Base-by-base conservation (phyloP, 2,329 filamentous ascomycete genomes). In the Trichophyton benhamiae region DNA sequence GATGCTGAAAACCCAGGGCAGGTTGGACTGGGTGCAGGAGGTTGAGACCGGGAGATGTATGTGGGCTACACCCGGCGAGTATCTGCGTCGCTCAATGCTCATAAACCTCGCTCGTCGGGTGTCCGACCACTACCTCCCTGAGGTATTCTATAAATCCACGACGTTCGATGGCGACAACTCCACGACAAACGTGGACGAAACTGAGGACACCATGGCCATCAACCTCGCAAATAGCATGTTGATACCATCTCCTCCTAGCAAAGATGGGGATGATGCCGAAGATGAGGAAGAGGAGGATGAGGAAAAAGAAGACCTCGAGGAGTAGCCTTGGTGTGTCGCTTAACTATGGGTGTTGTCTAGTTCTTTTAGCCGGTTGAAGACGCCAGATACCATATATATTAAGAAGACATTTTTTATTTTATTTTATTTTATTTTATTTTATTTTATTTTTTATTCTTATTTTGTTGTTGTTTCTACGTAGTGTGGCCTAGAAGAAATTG, bases 1-100 rank as follows among this genome's bases (percentile, higher is more conserved):
- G 11, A 36, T 59, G 38, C 25, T 49, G 1, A 64, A 64, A 27
- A 55, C 42, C 22, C 13, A 42, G 9, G 62, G 58, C 4, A 60
- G 57, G 20, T 7, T 58, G 5, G 38, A 61, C 13, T 63, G 62
- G 62, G 46, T 36, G 3, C 38, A 60, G 3, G 25, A 57, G 9
- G 53, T 60, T 52, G 42, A 62, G 22, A 36, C 30, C 3, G 13
- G 22, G 13, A 41, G 25, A n/a, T 17, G 36, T 4, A 44, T 48
- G 6, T 63, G 62, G 60, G 52, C 20, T 13, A 38, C 60, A 30
- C 60, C 60, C 4, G 60, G 62, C 20, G 22, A 25, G 7, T 64
- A 64, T 25, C 52, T 64, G 22, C 44, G 52, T 22, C 27, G 53
- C 1, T 61, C 62, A 20, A 63, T 60, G 15, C 57, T 63, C 2